These are phyloP conservation scores for Penicillium alfredii DNA, from an alignment of 495 filamentous ascomycete species.

Conservation along the genomic window DNA sequence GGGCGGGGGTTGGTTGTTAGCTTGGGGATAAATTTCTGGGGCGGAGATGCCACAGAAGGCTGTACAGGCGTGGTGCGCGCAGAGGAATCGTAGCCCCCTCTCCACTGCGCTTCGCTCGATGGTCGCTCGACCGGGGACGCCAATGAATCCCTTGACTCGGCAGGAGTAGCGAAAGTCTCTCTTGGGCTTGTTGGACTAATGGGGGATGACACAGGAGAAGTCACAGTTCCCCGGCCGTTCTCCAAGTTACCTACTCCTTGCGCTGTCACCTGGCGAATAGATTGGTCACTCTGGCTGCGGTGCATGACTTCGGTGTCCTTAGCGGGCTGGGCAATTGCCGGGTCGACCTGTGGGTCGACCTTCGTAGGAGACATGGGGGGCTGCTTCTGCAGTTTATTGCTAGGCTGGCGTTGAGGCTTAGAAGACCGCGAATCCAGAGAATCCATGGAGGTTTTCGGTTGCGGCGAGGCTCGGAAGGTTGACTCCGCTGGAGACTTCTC, in stretches of 20 bases:
- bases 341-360: slow-evolving; percentile 16
- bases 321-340: slow-evolving; percentile 3
- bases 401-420: slow-evolving; percentile 51
- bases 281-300: slow-evolving; percentile 18
- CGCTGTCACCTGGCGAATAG: slow-evolving; percentile 39
- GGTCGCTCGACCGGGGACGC: slow-evolving; percentile 26
- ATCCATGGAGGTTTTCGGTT: slow-evolving; percentile 48
- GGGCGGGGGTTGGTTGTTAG: slow-evolving; percentile 35
- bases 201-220: slow-evolving; percentile 13
- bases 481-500: slow-evolving; percentile 58
- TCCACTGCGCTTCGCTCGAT: slow-evolving; percentile 22
- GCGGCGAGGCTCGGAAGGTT: slow-evolving; percentile 43
- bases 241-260: slow-evolving; percentile 25
- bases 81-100: slow-evolving; percentile 9
- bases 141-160: slow-evolving; percentile 16
- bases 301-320: slow-evolving; percentile 7
- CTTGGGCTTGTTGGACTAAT: slow-evolving; percentile 18
- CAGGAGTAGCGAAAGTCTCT: slow-evolving; percentile 20
- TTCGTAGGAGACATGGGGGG: slow-evolving; percentile 47
- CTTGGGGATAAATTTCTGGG: slow-evolving; percentile 32
- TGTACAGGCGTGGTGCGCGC: slow-evolving; percentile 6
- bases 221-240: slow-evolving; percentile 10
- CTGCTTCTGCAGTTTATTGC: slow-evolving; percentile 70
- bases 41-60: slow-evolving; percentile 29
- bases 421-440: slow-evolving; percentile 30